A percentile compares a stretch with the other conserved stretches of the same genome.
These are phyloP conservation scores for Mycena galericulata DNA, from an alignment of 768 basidiomycete genomes.

Conservation along the genomic window DNA sequence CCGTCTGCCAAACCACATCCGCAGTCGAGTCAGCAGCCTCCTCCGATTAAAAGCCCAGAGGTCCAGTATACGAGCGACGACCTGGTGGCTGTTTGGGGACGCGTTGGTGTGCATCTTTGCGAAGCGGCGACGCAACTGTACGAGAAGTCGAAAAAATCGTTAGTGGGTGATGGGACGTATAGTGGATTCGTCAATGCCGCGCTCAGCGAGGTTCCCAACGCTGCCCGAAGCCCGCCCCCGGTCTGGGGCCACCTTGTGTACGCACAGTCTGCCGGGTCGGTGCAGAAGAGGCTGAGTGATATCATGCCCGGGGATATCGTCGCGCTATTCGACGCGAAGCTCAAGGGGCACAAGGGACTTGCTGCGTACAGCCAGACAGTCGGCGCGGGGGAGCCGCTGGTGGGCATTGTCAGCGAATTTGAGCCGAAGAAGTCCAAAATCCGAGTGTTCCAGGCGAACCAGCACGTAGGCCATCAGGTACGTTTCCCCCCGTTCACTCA, in stretches of 20 bases:
- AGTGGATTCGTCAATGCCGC: constrained; percentile 81
- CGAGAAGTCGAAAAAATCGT: constrained; percentile 80
- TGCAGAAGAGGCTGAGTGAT: constrained; percentile 81
- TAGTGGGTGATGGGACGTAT: constrained; percentile 89
- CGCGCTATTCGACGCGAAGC: constrained; percentile 76
- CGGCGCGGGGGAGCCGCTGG: constrained; percentile 64
- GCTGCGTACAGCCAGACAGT: constrained; percentile 75
- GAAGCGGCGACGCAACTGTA: constrained; percentile 75
- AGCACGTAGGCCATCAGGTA: constrained; percentile 87
- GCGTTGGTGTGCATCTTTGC: constrained; percentile 80
- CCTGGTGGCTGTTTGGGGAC: constrained; percentile 75
- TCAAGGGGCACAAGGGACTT: constrained; percentile 85
- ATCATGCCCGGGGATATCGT: constrained; percentile 91
- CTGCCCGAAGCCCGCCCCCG: constrained; percentile 52
- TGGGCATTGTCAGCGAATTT: constrained; percentile 85
- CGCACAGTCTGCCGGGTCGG: constrained; percentile 71
- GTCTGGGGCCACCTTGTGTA: constrained; percentile 84
- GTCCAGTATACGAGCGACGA: constrained; percentile 68
- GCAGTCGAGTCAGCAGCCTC: constrained; percentile 32
- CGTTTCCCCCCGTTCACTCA: constrained; percentile 25
- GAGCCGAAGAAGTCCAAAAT: constrained; percentile 91
- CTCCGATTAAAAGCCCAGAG: constrained; percentile 44
- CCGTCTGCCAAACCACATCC: constrained; percentile 41
- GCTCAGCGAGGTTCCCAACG: constrained; percentile 74
- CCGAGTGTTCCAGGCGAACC: constrained; percentile 87